Evolutionary conservation across 1,284 basidiomycete genomes (phyloP).

Genomic region (Malassezia dermatis): DNA sequence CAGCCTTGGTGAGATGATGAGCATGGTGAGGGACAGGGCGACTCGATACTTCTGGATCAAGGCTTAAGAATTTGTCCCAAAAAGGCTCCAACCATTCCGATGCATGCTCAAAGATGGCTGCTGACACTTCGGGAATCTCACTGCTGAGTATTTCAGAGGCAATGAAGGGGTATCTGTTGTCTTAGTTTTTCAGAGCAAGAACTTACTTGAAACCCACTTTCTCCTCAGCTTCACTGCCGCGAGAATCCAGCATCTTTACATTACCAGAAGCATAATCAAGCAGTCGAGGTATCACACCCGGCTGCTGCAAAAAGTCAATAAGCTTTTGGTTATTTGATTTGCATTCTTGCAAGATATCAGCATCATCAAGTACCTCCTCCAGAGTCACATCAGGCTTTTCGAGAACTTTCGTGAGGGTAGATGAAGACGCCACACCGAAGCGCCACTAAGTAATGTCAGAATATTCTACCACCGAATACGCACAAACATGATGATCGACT

Average conservation of each 20-base stretch:
- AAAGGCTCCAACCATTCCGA: constrained; percentile 56
- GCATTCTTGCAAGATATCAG: constrained; percentile 86
- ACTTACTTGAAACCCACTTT: constrained; percentile 46
- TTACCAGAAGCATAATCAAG: constrained; percentile 74
- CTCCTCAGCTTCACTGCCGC: constrained; percentile 40
- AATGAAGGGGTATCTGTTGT: constrained; percentile 65
- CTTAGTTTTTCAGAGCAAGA: not conserved
- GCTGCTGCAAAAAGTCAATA: constrained; percentile 69
- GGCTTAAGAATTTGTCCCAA: constrained; percentile 74
- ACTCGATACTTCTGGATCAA: constrained; percentile 1
- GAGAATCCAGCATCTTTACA: constrained; percentile 64
- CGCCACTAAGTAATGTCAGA: constrained; percentile 29
- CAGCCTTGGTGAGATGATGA: constrained; percentile 34
- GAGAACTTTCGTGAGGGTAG: constrained; percentile 39
- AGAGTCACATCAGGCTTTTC: constrained; percentile 52
- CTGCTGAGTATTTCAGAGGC: constrained; percentile 91
- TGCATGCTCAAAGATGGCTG: constrained; percentile 68
- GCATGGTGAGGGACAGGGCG: constrained; percentile 38
- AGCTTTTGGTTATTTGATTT: constrained; percentile 84
- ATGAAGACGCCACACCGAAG: constrained; percentile 42
- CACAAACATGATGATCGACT: constrained; percentile 16
- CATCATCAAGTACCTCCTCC: constrained; percentile 85
- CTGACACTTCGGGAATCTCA: constrained; percentile 87
- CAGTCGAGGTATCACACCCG: constrained; percentile 67
- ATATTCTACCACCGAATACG: not conserved